A percentile compares a stretch with the other conserved stretches of the same genome.
phyloP scores from a whole-genome alignment of 2,329 filamentous ascomycete genomes.

The Didymella exigua region DNA sequence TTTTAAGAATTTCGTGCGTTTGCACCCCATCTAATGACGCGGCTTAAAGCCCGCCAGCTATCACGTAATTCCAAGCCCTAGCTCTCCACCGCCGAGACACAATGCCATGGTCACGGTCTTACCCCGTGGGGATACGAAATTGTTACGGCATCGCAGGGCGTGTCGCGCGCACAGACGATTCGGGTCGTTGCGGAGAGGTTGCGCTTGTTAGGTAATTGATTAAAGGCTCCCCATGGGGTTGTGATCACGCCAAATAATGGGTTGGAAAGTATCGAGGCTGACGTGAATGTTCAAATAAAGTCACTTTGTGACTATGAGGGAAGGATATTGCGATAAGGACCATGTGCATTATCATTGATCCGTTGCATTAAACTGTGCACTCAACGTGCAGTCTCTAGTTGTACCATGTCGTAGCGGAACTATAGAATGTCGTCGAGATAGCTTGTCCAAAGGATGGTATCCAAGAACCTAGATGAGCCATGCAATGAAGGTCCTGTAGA shows the following conservation, averaged over 20 bases:
- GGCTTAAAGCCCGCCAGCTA: neutral
- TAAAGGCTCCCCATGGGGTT: constrained; percentile 10
- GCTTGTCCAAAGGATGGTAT: neutral
- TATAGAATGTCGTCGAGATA: neutral
- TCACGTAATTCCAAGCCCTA: constrained; percentile 14
- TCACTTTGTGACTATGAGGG: too few species aligned
- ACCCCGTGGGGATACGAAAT: constrained; percentile 8
- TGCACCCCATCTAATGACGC: too few species aligned
- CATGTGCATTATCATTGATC: neutral
- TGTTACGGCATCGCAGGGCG: constrained; percentile 8
- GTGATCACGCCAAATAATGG: neutral
- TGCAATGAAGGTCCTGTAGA: constrained; percentile 64
- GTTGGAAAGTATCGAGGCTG: neutral
- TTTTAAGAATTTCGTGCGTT: too few species aligned
- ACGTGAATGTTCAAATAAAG: too few species aligned
- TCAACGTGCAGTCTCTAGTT: neutral
- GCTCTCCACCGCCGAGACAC: constrained; percentile 8
- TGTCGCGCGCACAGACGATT: constrained; percentile 1
- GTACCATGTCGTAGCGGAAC: neutral
- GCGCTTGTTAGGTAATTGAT: constrained; percentile 13
- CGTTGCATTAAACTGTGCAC: neutral
- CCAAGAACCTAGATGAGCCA: constrained; percentile 62
- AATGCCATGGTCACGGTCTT: neutral
- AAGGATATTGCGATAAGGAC: neutral
- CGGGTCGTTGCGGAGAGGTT: neutral